Evolutionary conservation across 805 yeast species (phyloP).

Genomic region (Dipodascopsis tothii): DNA sequence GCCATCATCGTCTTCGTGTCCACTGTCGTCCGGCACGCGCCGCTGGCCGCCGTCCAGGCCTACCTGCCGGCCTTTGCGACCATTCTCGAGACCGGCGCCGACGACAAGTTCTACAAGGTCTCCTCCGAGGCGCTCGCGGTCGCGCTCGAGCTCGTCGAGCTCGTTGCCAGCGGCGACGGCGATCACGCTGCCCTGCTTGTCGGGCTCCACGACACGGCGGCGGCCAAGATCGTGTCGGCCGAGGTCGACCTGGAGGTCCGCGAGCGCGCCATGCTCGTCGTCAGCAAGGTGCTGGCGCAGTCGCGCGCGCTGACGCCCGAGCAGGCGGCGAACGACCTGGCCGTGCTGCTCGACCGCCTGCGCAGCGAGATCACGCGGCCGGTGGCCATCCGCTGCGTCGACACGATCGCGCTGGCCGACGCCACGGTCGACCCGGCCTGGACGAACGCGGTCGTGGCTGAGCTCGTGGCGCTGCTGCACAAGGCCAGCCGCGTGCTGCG

Average conservation of each 20-base stretch:
- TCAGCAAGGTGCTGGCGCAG: conserved; percentile 27
- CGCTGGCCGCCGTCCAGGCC: conserved; percentile 7
- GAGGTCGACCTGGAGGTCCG: conserved; percentile 36
- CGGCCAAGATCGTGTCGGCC: conserved; percentile 31
- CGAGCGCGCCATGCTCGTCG: conserved; percentile 32
- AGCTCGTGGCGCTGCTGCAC: conserved; percentile 20
- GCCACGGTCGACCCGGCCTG: conserved; percentile 22
- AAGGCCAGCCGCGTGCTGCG: conserved; percentile 26
- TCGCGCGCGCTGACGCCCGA: conserved; percentile 23
- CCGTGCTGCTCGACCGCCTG: conserved; percentile 32
- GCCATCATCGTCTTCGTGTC: conserved; percentile 6
- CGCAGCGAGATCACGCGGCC: conserved; percentile 34
- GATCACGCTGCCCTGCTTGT: conserved; percentile 4
- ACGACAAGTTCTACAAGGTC: conserved; percentile 33
- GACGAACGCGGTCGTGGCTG: conserved; percentile 18
- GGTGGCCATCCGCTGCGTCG: conserved; percentile 30
- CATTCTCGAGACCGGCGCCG: conserved; percentile 30
- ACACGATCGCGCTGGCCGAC: conserved; percentile 20
- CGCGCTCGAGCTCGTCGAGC: conserved; percentile 25
- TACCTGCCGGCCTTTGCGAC: conserved; percentile 24
- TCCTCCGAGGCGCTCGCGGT: conserved; percentile 33
- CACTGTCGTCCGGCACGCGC: conserved; percentile 3
- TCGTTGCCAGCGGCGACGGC: conserved; percentile 3
- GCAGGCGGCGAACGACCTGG: conserved; percentile 29
- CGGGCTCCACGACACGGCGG: conserved; percentile 29